phyloP scores from a whole-genome alignment of 805 yeast genomes.

The Kuraishia hungarica region DNA sequence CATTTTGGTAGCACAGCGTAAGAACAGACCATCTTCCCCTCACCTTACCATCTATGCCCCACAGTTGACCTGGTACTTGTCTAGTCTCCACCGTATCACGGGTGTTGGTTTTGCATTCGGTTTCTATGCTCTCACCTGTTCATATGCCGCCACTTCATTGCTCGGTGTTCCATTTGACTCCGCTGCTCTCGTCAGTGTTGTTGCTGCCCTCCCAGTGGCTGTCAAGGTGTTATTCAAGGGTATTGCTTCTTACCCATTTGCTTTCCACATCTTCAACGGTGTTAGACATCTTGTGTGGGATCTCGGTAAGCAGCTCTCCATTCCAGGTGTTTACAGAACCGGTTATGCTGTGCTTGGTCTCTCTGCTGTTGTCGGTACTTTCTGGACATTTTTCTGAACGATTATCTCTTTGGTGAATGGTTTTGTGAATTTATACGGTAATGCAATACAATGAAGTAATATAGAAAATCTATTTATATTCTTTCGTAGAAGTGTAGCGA shows the following conservation, averaged over 20 bases:
- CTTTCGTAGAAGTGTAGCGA: no score
- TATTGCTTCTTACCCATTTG: slow-evolving; percentile 71
- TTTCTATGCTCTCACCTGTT: slow-evolving; percentile 68
- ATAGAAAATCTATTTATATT: no score
- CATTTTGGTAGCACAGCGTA: slow-evolving; percentile 73
- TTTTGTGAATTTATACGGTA: background rate
- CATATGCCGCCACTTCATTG: slow-evolving; percentile 63
- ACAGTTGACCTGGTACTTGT: slow-evolving; percentile 77
- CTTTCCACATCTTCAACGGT: slow-evolving; percentile 82
- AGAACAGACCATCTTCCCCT: slow-evolving; percentile 84
- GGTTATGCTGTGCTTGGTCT: slow-evolving; percentile 78
- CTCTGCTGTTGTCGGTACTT: slow-evolving; percentile 49
- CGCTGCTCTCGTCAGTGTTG: slow-evolving; percentile 40
- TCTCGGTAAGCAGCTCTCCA: slow-evolving; percentile 65
- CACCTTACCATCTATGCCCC: slow-evolving; percentile 86
- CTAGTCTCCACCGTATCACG: slow-evolving; percentile 78
- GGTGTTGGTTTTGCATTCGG: slow-evolving; percentile 78
- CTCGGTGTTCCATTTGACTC: slow-evolving; percentile 53
- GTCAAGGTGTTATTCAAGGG: slow-evolving; percentile 61
- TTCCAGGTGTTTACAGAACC: slow-evolving; percentile 86
- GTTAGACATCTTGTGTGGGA: slow-evolving; percentile 95
- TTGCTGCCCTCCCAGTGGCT: slow-evolving; percentile 56
- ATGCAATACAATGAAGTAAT: background rate
- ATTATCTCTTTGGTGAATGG: background rate
- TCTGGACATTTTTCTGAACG: background rate